These are phyloP conservation scores for Anethum foeniculum DNA, from an alignment of 140 eudicot species.

Conservation along the genomic window DNA sequence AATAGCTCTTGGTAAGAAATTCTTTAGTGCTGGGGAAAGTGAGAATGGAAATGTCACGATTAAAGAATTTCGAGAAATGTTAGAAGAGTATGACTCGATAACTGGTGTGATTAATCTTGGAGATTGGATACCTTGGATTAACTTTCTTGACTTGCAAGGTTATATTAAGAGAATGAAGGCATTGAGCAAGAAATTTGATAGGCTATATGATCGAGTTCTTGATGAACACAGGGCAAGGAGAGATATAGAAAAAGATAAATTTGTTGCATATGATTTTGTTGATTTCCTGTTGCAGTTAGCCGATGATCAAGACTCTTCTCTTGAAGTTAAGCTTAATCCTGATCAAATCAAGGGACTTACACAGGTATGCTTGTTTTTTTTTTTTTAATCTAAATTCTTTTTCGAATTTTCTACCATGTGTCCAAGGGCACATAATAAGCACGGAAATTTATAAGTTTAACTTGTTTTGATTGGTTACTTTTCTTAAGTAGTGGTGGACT, in stretches of 20 bases:
- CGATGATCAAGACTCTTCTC: conserved; percentile 36
- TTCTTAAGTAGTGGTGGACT: too few relatives aligned
- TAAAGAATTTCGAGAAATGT: conserved; percentile 32
- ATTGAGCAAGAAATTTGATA: conserved; percentile 34
- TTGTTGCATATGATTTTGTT: conserved; percentile 37
- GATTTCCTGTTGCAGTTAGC: conserved; percentile 40
- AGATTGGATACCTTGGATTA: conserved; percentile 53
- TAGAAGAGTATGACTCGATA: conserved; percentile 35
- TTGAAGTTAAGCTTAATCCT: conserved; percentile 33
- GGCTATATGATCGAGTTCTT: conserved; percentile 39
- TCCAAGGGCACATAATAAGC: too few relatives aligned
- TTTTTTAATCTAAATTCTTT: neutral
- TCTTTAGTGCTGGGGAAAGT: conserved; percentile 20
- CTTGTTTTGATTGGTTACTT: too few relatives aligned
- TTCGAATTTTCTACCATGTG: too few relatives aligned
- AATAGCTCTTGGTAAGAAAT: conserved; percentile 31
- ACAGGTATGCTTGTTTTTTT: conserved; percentile 17
- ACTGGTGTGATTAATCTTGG: conserved; percentile 48
- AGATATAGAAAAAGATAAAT: conserved; percentile 15
- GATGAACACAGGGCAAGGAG: conserved; percentile 38
- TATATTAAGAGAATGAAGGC: conserved; percentile 49
- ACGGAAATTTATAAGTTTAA: too few relatives aligned
- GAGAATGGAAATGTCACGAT: conserved; percentile 15
- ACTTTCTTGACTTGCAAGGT: conserved; percentile 51
- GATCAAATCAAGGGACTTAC: conserved; percentile 33